These are phyloP conservation scores for Barnettozyma wickerhamii DNA, from an alignment of 805 yeast genomes.

Conservation along the genomic window DNA sequence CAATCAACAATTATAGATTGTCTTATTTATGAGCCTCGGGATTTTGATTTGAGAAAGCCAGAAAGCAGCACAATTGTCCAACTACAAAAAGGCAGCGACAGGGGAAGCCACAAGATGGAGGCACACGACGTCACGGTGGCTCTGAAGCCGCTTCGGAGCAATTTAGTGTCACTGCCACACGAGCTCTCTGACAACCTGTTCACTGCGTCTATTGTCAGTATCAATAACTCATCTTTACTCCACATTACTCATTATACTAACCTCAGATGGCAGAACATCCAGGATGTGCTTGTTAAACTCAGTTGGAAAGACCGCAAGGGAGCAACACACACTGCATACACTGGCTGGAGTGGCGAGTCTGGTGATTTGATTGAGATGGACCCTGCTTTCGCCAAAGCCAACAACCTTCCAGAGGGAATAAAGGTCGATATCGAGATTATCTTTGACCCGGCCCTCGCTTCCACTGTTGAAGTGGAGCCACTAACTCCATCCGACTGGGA, in stretches of 20 bases:
- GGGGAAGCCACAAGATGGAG: no score
- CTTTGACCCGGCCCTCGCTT: slow-evolving; percentile 47
- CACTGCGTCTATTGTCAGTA: slow-evolving; percentile 45
- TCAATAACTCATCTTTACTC: background rate
- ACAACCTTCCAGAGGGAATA: slow-evolving; percentile 42
- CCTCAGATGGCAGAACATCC: slow-evolving; percentile 32
- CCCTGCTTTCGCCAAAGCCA: slow-evolving; percentile 53
- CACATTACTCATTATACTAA: slow-evolving; percentile 11
- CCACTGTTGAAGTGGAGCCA: slow-evolving; percentile 74
- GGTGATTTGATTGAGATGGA: slow-evolving; percentile 54
- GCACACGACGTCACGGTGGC: slow-evolving; percentile 23
- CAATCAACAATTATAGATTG: background rate
- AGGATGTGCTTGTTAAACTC: slow-evolving; percentile 52
- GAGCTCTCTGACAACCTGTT: slow-evolving; percentile 40
- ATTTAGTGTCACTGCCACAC: slow-evolving; percentile 53
- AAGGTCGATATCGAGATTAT: slow-evolving; percentile 41
- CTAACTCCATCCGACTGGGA: slow-evolving; percentile 83
- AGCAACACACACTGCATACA: slow-evolving; percentile 30
- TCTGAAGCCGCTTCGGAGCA: slow-evolving; percentile 37
- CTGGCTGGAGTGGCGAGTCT: slow-evolving; percentile 68
- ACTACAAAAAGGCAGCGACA: no score
- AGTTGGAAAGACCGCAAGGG: slow-evolving; percentile 28
- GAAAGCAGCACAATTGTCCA: background rate
- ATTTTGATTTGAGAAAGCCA: background rate
- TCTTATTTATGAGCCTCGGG: no score